phyloP scores from a whole-genome alignment of 2,329 filamentous ascomycete species.

The Laburnicola sp. region DNA sequence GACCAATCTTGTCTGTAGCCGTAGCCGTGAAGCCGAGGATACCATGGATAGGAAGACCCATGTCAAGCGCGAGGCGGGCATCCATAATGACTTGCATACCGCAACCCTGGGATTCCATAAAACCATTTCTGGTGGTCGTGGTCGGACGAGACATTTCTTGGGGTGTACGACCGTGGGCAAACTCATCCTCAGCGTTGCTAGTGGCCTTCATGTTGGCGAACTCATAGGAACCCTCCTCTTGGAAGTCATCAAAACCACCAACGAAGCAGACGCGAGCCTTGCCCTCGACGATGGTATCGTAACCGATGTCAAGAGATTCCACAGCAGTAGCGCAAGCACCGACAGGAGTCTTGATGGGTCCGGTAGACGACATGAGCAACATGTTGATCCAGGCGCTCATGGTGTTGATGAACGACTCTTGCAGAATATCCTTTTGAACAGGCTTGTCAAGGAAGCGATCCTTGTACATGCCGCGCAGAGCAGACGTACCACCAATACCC shows the following conservation, averaged over 20 bases:
- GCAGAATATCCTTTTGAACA: conserved; percentile 96
- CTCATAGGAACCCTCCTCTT: conserved; percentile 98
- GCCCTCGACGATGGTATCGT: conserved; percentile 97
- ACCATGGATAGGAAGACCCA: conserved; percentile 98
- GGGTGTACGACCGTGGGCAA: conserved; percentile 91
- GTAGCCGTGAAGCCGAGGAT: conserved; percentile 91
- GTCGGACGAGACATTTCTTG: conserved; percentile 97
- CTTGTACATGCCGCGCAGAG: conserved; percentile 96
- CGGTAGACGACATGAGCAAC: conserved; percentile 94
- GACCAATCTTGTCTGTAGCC: conserved; percentile 98
- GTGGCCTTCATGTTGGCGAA: conserved; percentile 99
- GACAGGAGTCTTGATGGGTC: conserved; percentile 97
- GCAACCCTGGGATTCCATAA: conserved; percentile 99
- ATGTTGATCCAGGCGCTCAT: conserved; percentile 99
- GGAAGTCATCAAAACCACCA: conserved; percentile 98
- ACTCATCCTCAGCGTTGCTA: conserved; percentile 95
- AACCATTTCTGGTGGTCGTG: conserved; percentile 93
- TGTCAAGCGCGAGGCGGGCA: conserved; percentile 90
- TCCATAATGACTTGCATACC: conserved; percentile 99
- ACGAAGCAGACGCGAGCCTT: conserved; percentile 98
- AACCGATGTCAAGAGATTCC: conserved; percentile 95
- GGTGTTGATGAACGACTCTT: conserved; percentile 99
- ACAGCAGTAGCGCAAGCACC: conserved; percentile 97
- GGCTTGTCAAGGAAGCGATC: conserved; percentile 96
- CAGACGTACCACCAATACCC: conserved; percentile 92